Evolutionary conservation across 2,329 filamentous ascomycete genomes (phyloP), one percentile per base, ranked within the genome.

Genomic region (Keithomyces neogunnii): DNA sequence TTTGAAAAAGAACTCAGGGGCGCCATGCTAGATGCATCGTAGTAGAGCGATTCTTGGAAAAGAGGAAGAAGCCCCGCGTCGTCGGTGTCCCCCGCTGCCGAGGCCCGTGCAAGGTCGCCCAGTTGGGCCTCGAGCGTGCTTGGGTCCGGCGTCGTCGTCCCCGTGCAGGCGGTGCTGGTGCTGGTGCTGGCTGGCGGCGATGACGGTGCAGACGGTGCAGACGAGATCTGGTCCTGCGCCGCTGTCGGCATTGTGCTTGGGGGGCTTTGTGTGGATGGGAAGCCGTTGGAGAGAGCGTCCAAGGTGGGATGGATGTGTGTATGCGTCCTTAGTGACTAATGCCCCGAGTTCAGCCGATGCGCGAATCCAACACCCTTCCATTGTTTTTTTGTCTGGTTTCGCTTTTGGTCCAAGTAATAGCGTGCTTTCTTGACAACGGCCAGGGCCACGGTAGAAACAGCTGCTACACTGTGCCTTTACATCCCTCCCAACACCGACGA

Each of bases 1-100:
- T 73, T 69, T 56, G 79, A 81, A 51, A 71, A 68, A 57, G 75
- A 64, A 59, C 74, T 82, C 50, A 82, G 66, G 52, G 76, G 73
- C 53, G 78, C 73, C 79, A 82, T 82, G 56, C 73, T 76, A 53
- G 72, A 66, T 44, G 74, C 71, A 69, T 82, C 76, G 71, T 80
- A 82, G 63, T 82, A 82, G 49, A 73, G 67, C 42, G 78, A 76
- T 42, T 67, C 70, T 19, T 19, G 19, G 19, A 19, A 19, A 19
- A 19, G 19, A 19, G 19, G 19, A 19, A 19, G 19, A 19, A 19
- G 19, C 19, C 19, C 26, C 49, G 43, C 19, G 10, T 44, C 40
- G 40, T 36, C 3, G 29, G 28, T 10, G 5, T 46, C 30, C 30
- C 13, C 13, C 36, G 42, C 42, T 45, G 52, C 50, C 52, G 49